A percentile compares a stretch with the other conserved stretches of the same genome.
These are phyloP conservation scores for Fusarium sp. DNA, from an alignment of 2,329 filamentous ascomycete species.

Conservation along the genomic window DNA sequence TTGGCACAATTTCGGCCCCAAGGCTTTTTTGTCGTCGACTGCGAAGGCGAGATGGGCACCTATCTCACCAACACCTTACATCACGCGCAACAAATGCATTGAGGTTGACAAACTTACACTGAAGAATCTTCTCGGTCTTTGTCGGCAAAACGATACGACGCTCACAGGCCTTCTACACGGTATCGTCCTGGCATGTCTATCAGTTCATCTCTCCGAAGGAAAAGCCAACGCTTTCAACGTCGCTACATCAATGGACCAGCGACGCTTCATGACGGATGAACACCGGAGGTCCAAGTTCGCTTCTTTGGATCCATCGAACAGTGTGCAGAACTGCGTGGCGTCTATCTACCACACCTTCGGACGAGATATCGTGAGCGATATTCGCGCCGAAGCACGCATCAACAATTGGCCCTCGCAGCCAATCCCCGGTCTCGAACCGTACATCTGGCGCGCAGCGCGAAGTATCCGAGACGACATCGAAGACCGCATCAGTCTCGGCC, in stretches of 20 bases:
- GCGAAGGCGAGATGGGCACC: conserved; percentile 2
- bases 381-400: neutral
- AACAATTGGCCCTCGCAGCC: neutral
- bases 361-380: neutral
- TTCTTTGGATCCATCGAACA: neutral
- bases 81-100: neutral
- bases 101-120: fast-evolving
- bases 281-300: neutral
- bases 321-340: conserved; percentile 1
- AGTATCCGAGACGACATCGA: neutral
- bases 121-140: neutral
- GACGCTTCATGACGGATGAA: neutral
- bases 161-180: conserved; percentile 3
- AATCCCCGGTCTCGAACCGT: neutral
- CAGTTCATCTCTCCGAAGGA: neutral
- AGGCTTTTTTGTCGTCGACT: neutral
- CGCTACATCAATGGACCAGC: neutral
- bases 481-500: neutral
- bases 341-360: neutral
- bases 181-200: neutral
- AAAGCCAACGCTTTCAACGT: neutral
- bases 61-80: neutral
- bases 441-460: conserved; percentile 7
- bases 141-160: neutral
- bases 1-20: neutral